Evolutionary conservation across 352 stramenopile genomes (phyloP).

Genomic region (Thalassiosira livingstoniorum): DNA sequence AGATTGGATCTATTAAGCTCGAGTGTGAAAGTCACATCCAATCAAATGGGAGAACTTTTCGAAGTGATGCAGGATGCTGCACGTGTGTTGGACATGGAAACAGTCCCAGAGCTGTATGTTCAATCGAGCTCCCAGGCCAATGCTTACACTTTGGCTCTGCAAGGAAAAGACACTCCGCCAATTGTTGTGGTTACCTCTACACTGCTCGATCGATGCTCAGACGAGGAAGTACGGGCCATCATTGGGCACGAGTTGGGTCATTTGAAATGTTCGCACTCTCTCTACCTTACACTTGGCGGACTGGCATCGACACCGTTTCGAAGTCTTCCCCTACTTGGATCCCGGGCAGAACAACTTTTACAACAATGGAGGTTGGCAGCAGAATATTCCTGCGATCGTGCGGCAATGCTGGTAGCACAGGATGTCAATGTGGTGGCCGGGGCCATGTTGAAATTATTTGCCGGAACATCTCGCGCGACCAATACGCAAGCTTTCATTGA

Average conservation of each 20-base stretch:
- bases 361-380: slow-evolving; percentile 76
- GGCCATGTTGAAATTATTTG: slow-evolving; percentile 78
- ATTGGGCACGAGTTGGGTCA: slow-evolving; percentile 84
- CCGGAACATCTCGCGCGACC: slow-evolving; percentile 39
- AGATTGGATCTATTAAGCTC: slow-evolving; percentile 77
- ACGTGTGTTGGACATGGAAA: slow-evolving; percentile 69
- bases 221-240: slow-evolving; percentile 76
- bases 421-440: slow-evolving; percentile 72
- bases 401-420: slow-evolving; percentile 76
- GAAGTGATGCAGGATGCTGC: slow-evolving; percentile 67
- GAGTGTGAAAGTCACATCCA: slow-evolving; percentile 67
- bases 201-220: slow-evolving; percentile 58
- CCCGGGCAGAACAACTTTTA: slow-evolving; percentile 50
- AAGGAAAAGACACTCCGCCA: slow-evolving; percentile 53
- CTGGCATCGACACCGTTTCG: slow-evolving; percentile 64
- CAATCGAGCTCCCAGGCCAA: slow-evolving; percentile 79
- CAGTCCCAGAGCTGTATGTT: slow-evolving; percentile 69
- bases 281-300: slow-evolving; percentile 79
- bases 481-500: slow-evolving; percentile 64
- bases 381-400: slow-evolving; percentile 84
- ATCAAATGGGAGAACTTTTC: slow-evolving; percentile 75
- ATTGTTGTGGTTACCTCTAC: slow-evolving; percentile 83
- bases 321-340: slow-evolving; percentile 42
- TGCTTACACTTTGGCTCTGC: slow-evolving; percentile 81
- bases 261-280: slow-evolving; percentile 84